Percentiles rank a stretch among this genome's conserved stretches.
These are phyloP conservation scores for Marasmius sp. DNA, from an alignment of 1,284 basidiomycete species.

Conservation along the genomic window DNA sequence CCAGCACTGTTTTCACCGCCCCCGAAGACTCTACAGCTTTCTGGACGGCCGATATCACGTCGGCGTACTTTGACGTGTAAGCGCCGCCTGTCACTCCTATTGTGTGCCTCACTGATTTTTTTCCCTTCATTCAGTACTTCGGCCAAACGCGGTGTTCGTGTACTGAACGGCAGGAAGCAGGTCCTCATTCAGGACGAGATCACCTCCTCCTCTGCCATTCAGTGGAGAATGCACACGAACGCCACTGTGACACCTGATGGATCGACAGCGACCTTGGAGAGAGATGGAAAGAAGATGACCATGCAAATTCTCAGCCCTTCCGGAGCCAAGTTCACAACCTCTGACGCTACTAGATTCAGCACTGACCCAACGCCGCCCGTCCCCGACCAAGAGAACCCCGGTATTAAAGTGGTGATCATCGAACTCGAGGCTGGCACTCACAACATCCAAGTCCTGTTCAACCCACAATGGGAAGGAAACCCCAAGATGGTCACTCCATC, in stretches of 20 bases:
- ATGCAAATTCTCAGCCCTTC: conserved; percentile 50
- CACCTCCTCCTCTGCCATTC: conserved; percentile 52
- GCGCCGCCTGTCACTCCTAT: conserved; percentile 22
- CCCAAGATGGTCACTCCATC: conserved; percentile 7
- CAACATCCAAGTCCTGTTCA: conserved; percentile 70
- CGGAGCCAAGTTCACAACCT: conserved; percentile 45
- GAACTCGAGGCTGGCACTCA: conserved; percentile 56
- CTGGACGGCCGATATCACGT: conserved; percentile 80
- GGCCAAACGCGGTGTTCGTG: conserved; percentile 84
- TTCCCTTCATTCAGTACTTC: conserved; percentile 42
- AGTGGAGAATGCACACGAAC: conserved; percentile 98
- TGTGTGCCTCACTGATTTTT: conserved; percentile 10
- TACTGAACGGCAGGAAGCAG: conserved; percentile 86
- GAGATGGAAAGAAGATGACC: conserved; percentile 47
- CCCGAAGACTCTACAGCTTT: conserved; percentile 77
- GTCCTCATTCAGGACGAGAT: conserved; percentile 93
- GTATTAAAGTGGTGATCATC: conserved; percentile 72
- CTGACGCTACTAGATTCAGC: conserved; percentile 43
- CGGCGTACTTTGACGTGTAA: conserved; percentile 78
- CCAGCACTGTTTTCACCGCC: conserved; percentile 69
- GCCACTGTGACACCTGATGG: conserved; percentile 51
- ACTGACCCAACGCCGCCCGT: conserved; percentile 56
- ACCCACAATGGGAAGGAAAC: conserved; percentile 62
- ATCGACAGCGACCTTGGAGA: conserved; percentile 22
- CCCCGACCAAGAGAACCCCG: conserved; percentile 66